Conservation (phyloP, 2,329 filamentous ascomycete species). For the Blumeriella jaapii region DNA sequence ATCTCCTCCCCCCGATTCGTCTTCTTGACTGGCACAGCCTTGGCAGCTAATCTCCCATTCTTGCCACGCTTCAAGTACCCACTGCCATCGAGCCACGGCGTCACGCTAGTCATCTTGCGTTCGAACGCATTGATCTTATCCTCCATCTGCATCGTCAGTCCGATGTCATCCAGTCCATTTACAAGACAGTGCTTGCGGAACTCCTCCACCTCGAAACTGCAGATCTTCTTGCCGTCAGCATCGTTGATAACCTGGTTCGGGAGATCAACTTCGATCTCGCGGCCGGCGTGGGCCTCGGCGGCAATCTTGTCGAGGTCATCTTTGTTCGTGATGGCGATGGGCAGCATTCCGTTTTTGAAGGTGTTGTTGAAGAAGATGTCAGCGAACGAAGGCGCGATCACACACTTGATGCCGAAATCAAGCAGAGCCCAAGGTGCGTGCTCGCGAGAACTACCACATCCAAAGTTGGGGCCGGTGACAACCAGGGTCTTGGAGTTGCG, state of each 20-base stretch:
- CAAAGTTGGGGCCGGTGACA: constrained; percentile 86
- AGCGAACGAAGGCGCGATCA: constrained; percentile 82
- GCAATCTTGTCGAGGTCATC: constrained; percentile 58
- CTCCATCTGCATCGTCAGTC: constrained; percentile 83
- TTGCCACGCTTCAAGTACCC: constrained; percentile 60
- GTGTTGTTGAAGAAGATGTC: constrained; percentile 99
- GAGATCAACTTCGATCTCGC: constrained; percentile 82
- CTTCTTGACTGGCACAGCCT: constrained; percentile 63
- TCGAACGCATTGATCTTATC: constrained; percentile 82
- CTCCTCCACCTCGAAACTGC: constrained; percentile 76
- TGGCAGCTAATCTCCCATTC: constrained; percentile 43
- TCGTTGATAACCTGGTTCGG: constrained; percentile 74
- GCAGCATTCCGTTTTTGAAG: constrained; percentile 99
- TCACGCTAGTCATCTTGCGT: constrained; percentile 60
- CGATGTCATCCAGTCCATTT: constrained; percentile 92
- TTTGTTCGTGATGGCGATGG: constrained; percentile 62
- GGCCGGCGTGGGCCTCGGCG: constrained; percentile 64
- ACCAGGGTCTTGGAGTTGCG: constrained; percentile 79
- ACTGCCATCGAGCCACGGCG: constrained; percentile 83
- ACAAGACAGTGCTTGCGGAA: constrained; percentile 91
- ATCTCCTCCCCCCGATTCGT: constrained; percentile 81
- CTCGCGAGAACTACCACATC: constrained; percentile 84
- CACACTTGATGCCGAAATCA: constrained; percentile 89
- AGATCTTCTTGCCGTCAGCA: constrained; percentile 60
- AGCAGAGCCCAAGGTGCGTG: constrained; percentile 95